These are phyloP conservation scores for Bathelium albidoporum DNA, from an alignment of 495 filamentous ascomycete species.

Conservation along the genomic window DNA sequence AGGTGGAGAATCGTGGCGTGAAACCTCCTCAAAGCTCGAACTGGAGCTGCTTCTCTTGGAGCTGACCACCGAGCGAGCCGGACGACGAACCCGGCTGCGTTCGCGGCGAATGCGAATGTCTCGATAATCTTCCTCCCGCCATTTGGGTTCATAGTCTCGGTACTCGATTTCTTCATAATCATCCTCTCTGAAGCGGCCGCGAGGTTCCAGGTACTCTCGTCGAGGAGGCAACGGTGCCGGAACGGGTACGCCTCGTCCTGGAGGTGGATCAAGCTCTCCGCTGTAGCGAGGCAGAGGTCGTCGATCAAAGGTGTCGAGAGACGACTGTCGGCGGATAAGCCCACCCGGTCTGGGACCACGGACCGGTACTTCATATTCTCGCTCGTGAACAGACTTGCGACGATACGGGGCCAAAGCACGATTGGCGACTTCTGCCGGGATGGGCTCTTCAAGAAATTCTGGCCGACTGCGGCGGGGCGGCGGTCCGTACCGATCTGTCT, in stretches of 20 bases:
- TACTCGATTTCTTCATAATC: conserved; percentile 33
- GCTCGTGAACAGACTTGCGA: conserved; percentile 28
- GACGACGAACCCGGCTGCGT: conserved; percentile 13
- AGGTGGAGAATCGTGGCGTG: conserved; percentile 5
- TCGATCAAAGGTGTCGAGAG: conserved; percentile 63
- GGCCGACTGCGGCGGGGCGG: conserved; percentile 38
- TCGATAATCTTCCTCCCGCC: conserved; percentile 23
- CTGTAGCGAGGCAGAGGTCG: conserved; percentile 42
- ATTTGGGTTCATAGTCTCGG: conserved; percentile 16
- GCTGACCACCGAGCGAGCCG: conserved; percentile 10
- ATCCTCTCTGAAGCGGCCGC: conserved; percentile 21
- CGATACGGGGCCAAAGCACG: conserved; percentile 32
- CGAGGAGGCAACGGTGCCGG: conserved; percentile 46
- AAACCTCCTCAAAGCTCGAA: conserved; percentile 24
- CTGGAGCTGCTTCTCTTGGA: conserved; percentile 23
- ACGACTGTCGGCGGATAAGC: conserved; percentile 54
- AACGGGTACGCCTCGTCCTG: conserved; percentile 25
- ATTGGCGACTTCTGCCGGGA: conserved; percentile 26
- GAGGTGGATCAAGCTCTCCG: conserved; percentile 36
- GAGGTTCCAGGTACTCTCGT: conserved; percentile 16
- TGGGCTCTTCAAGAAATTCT: conserved; percentile 28
- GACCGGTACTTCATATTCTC: conserved; percentile 35
- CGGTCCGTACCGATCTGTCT: conserved; percentile 47
- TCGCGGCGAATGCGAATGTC: conserved; percentile 25
- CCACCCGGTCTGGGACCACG: conserved; percentile 44